Conservation (phyloP, 1,284 basidiomycete genomes). For the Inonotus obliquus region DNA sequence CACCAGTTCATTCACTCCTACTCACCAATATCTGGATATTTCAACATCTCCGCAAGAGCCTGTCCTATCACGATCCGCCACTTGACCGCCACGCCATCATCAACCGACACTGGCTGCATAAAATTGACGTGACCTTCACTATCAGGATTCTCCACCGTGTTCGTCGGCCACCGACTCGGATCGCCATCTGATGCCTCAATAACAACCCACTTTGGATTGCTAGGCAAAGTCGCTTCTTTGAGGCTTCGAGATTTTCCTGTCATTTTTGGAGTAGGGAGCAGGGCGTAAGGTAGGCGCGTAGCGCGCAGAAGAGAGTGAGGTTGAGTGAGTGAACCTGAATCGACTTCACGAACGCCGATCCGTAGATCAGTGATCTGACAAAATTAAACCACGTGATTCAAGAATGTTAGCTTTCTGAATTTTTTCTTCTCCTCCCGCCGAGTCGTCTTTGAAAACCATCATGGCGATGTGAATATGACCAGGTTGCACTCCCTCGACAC, state of each 20-base stretch:
- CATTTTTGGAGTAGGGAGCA: too few species aligned
- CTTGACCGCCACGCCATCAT: slow-evolving; percentile 46
- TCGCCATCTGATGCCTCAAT: slow-evolving; percentile 62
- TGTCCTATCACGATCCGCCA: slow-evolving; percentile 59
- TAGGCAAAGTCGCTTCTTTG: slow-evolving; percentile 35
- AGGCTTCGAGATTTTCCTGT: background rate
- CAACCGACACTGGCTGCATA: slow-evolving; percentile 47
- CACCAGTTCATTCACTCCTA: slow-evolving; percentile 2
- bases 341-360: too few species aligned
- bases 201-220: slow-evolving; percentile 49
- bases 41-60: slow-evolving; percentile 44
- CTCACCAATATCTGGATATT: slow-evolving; percentile 38
- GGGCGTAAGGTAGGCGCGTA: background rate
- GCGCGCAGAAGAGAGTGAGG: too few species aligned
- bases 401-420: too few species aligned
- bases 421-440: too few species aligned
- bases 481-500: background rate
- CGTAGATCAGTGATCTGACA: too few species aligned
- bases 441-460: too few species aligned
- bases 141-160: slow-evolving; percentile 49
- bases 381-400: too few species aligned
- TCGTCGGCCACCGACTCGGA: slow-evolving; percentile 45
- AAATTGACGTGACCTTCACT: slow-evolving; percentile 62
- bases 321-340: too few species aligned
- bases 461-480: too few species aligned